phyloP scores from a whole-genome alignment of 352 stramenopile genomes.

The Pythium angustatum region DNA sequence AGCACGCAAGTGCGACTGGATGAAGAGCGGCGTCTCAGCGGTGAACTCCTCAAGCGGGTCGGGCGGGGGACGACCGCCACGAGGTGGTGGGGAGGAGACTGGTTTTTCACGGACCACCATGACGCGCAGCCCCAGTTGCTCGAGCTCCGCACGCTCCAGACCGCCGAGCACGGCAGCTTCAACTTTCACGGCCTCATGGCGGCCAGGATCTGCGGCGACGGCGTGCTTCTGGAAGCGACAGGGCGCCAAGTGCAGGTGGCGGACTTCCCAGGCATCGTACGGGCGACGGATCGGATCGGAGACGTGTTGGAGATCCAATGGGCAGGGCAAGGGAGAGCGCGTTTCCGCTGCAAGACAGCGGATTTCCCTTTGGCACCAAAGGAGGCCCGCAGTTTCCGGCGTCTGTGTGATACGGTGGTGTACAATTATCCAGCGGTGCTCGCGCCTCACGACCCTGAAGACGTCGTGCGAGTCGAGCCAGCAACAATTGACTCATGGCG shows the following conservation, averaged over 20 bases:
- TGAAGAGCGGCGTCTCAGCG: background rate
- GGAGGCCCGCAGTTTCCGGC: background rate
- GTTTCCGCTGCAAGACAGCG: background rate
- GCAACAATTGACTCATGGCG: slow-evolving; percentile 1
- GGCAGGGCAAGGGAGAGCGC: background rate
- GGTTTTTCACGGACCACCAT: background rate
- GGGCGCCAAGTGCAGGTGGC: background rate
- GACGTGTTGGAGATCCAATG: background rate
- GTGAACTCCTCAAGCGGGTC: background rate
- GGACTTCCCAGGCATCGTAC: background rate
- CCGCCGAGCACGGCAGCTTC: slow-evolving; percentile 1
- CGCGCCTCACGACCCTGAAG: background rate
- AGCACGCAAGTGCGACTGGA: background rate
- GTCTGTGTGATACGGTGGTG: slow-evolving; percentile 1
- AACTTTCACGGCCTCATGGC: slow-evolving; percentile 8
- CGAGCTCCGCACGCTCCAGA: background rate
- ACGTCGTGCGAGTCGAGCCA: background rate
- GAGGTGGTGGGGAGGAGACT: background rate
- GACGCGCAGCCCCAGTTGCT: background rate
- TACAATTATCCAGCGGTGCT: slow-evolving; percentile 11
- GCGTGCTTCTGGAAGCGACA: background rate
- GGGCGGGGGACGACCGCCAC: background rate
- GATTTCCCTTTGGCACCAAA: background rate
- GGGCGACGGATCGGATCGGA: no score
- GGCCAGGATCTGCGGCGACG: background rate